Percentiles rank a stretch among this genome's conserved stretches.
Conservation (phyloP, 495 filamentous ascomycete species). For the Penicillium maclennaniae region DNA sequence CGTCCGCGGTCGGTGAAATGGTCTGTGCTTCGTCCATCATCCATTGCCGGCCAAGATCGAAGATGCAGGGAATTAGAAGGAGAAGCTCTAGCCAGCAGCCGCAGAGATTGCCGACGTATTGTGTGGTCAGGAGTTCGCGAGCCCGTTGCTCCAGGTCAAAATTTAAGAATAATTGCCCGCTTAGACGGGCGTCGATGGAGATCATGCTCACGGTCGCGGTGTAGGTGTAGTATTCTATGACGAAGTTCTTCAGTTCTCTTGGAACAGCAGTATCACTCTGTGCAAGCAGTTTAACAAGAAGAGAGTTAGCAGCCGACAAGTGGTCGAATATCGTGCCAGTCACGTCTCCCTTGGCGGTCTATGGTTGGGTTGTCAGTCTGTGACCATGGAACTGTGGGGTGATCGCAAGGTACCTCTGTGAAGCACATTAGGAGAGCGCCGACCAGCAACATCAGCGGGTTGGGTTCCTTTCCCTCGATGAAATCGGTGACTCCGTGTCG, state of each 20-base stretch:
- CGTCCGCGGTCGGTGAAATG: conserved; percentile 29
- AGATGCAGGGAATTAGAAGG: conserved; percentile 35
- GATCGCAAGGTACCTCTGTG: conserved; percentile 27
- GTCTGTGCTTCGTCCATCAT: conserved; percentile 27
- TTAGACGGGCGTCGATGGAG: conserved; percentile 36
- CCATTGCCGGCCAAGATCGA: conserved; percentile 39
- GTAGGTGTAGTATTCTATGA: conserved; percentile 40
- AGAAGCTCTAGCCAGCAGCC: conserved; percentile 37
- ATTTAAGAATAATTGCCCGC: conserved; percentile 32
- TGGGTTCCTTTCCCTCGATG: conserved; percentile 36
- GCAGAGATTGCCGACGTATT: conserved; percentile 36
- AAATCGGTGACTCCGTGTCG: conserved; percentile 34
- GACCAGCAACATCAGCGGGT: conserved; percentile 34
- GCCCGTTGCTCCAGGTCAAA: conserved; percentile 36
- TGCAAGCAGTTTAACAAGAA: conserved; percentile 30
- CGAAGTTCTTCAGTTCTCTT: conserved; percentile 36
- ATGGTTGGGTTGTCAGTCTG: conserved; percentile 4
- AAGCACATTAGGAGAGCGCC: conserved; percentile 39
- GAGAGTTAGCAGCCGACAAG: conserved; percentile 31
- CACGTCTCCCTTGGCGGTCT: conserved; percentile 40
- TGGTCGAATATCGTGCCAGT: conserved; percentile 40
- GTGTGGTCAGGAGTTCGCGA: conserved; percentile 24
- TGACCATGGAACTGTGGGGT: neutral
- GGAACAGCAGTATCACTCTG: conserved; percentile 33
- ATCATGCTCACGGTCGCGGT: conserved; percentile 43